Evolutionary conservation across 108 stramenopile genomes (phyloP), one percentile per base, ranked within the genome.

Genomic region (Cyclostephanos tholiformis): DNA sequence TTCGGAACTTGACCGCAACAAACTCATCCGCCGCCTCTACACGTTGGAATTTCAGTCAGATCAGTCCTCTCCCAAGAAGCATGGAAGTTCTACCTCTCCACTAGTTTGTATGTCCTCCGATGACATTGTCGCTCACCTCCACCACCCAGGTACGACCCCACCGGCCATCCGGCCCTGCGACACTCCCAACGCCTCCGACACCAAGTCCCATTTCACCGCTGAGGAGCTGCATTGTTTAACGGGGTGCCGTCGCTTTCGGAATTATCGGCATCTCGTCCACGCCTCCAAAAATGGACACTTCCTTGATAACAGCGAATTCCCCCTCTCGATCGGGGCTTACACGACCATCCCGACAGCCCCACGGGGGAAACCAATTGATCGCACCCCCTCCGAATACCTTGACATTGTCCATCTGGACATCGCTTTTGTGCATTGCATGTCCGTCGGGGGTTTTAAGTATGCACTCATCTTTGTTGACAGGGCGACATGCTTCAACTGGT

Each of bases 401-500:
- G 65, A 74, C 30, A 74, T 66, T 36, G 68, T 71, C 26, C 70
- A 70, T 26, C 17, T 68, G 0, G 74, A 75, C 56, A 67, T 75
- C 10, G 56, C 30, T 0, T 75, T 60, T 69, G 75, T 67, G 0
- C 57, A 70, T 53, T 57, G 75, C 30, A 12, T 76, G 6, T 48
- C 49, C 32, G 46, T 61, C 8, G 56, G 56, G 19, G 75, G 75
- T 0, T 77, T 43, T 13, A 35, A 70, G 1, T 76, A 69, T 62
- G 67, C 60, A 0, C 44, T 76, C 1, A 14, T 69, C 26, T 16
- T 76, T 0, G 67, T 76, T 5, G 68, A 69, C 58, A 58, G 29
- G 0, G 75, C 65, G 2, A 74, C 65, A 1, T 41, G 65, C 6
- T 74, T 50, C 22, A 26, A 16, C 23, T 74, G 65, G 74, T 27